A percentile compares a stretch with the other conserved stretches of the same genome.
phyloP scores from a whole-genome alignment of 495 filamentous ascomycete genomes.

The Aspergillus funiculosus region DNA sequence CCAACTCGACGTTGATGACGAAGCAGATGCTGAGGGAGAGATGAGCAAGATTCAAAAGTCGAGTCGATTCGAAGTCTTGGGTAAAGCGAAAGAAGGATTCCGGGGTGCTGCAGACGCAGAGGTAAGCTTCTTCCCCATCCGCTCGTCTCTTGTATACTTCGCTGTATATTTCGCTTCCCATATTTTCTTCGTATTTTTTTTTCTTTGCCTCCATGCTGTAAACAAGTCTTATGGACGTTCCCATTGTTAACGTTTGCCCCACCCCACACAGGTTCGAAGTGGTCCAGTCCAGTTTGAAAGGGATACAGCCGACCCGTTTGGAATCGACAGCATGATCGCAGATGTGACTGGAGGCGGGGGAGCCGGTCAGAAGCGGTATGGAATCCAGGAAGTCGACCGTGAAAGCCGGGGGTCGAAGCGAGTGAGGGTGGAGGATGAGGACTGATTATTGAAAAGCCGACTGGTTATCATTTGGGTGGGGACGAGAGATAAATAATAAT shows the following conservation, averaged over 20 bases:
- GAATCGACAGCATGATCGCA: conserved; percentile 85
- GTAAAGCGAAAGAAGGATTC: conserved; percentile 80
- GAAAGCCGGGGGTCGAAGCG: conserved; percentile 62
- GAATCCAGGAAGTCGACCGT: conserved; percentile 66
- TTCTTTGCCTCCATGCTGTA: too few species aligned
- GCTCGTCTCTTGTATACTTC: too few species aligned
- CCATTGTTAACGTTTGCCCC: conserved; percentile 6
- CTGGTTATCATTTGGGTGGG: not conserved
- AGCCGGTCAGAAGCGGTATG: conserved; percentile 70
- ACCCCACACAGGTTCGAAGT: conserved; percentile 54
- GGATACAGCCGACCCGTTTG: conserved; percentile 81
- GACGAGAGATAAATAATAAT: not conserved
- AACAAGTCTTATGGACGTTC: too few species aligned
- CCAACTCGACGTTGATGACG: conserved; percentile 62
- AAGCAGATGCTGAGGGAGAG: conserved; percentile 74
- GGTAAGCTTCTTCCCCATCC: conserved; percentile 41
- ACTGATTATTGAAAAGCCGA: conserved; percentile 27
- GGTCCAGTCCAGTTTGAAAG: conserved; percentile 99
- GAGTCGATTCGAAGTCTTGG: conserved; percentile 78
- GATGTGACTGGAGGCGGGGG: conserved; percentile 60
- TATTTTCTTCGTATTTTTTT: too few species aligned
- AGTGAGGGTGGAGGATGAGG: conserved; percentile 76
- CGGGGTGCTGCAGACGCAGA: conserved; percentile 85
- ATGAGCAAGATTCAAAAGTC: conserved; percentile 82
- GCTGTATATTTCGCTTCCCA: too few species aligned